Conservation (phyloP, 768 basidiomycete genomes). For the Pulveroboletus sp. region DNA sequence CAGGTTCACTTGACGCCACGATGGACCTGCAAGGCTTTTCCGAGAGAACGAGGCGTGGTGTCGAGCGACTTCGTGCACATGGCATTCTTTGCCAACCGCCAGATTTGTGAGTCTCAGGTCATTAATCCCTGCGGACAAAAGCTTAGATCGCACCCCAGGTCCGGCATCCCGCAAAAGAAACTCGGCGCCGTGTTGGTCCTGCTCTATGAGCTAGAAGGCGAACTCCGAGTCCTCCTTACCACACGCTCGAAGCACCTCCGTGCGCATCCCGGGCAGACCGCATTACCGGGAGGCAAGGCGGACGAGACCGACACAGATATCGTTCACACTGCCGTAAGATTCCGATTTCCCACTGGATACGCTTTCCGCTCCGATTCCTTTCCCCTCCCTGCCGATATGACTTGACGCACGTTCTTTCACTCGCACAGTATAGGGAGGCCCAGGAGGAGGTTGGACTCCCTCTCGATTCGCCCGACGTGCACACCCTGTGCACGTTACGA, state of each 20-base stretch:
- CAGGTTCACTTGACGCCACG: background rate
- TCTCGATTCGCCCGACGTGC: constrained; percentile 48
- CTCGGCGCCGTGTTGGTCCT: constrained; percentile 78
- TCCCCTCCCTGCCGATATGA: background rate
- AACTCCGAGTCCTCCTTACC: constrained; percentile 75
- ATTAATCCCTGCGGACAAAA: no score
- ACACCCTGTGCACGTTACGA: constrained; percentile 56
- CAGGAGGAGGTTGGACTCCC: constrained; percentile 80
- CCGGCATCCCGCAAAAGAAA: constrained; percentile 36
- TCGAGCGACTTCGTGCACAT: constrained; percentile 39
- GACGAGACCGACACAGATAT: constrained; percentile 63
- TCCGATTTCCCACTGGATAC: constrained; percentile 28
- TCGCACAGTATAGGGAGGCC: constrained; percentile 72
- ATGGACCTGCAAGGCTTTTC: constrained; percentile 17
- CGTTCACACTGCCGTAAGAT: constrained; percentile 69
- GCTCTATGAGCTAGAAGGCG: constrained; percentile 65
- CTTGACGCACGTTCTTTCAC: background rate
- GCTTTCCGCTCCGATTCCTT: background rate
- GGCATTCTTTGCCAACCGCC: constrained; percentile 30
- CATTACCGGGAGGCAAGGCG: constrained; percentile 76
- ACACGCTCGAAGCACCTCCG: constrained; percentile 76
- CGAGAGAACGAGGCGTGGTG: constrained; percentile 23
- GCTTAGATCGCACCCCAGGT: constrained; percentile 28
- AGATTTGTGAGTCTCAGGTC: constrained; percentile 48
- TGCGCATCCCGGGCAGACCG: constrained; percentile 78